These are phyloP conservation scores for Diplodia corticola DNA, from an alignment of 2,329 filamentous ascomycete species.

Conservation along the genomic window DNA sequence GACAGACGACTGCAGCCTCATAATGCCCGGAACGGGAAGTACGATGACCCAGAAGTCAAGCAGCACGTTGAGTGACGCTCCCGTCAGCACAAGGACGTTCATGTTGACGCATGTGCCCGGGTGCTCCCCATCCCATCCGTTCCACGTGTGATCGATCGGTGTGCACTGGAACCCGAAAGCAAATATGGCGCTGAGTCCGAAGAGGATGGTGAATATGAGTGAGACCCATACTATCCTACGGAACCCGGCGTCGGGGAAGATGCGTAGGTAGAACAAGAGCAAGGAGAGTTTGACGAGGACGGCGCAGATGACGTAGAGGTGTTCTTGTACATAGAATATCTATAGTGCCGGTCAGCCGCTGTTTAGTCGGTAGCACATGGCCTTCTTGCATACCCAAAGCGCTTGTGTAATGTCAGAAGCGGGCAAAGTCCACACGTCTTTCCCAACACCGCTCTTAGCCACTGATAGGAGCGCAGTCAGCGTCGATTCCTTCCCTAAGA, in stretches of 20 bases:
- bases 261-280: constrained; percentile 1
- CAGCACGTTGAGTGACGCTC: background rate
- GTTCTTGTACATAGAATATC: constrained; percentile 11
- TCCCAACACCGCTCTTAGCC: background rate
- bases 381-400: background rate
- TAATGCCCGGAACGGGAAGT: background rate
- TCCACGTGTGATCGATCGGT: background rate
- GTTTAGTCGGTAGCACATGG: too few relatives aligned
- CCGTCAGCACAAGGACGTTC: background rate
- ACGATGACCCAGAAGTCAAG: constrained; percentile 11
- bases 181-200: background rate
- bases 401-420: background rate
- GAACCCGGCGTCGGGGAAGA: constrained; percentile 4
- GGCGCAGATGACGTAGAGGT: constrained; percentile 1
- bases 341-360: background rate
- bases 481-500: background rate
- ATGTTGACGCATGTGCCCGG: background rate
- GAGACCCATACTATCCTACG: background rate
- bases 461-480: background rate
- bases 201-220: background rate
- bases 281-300: background rate
- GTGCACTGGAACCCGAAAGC: constrained; percentile 5
- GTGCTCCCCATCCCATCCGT: background rate
- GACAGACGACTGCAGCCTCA: background rate
- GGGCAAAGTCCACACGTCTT: constrained; percentile 4